A percentile compares a stretch with the other conserved stretches of the same genome.
Conservation (phyloP, 1,139 yeast genomes). For the Keqinozyma sinolaborantium region DNA sequence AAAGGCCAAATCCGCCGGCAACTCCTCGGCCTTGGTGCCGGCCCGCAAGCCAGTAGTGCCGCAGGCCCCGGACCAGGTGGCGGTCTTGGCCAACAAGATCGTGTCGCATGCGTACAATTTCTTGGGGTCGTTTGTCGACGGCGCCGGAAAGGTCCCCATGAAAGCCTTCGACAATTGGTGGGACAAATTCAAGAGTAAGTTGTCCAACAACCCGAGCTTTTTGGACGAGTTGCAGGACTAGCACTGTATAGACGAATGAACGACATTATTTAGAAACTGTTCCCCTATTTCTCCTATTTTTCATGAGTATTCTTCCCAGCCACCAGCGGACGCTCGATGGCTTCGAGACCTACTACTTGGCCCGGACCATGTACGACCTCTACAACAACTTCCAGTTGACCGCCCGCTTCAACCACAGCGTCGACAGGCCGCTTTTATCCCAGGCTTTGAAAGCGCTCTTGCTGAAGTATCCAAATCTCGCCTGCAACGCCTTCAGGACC, state of each 20-base stretch:
- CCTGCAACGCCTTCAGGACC: neutral
- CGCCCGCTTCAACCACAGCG: constrained; percentile 17
- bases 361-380: constrained; percentile 18
- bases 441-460: constrained; percentile 20
- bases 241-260: constrained; percentile 1
- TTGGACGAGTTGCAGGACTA: constrained; percentile 41
- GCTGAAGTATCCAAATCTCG: constrained; percentile 13
- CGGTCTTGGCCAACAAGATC: constrained; percentile 75
- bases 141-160: constrained; percentile 77
- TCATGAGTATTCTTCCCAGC: neutral
- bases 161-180: constrained; percentile 94
- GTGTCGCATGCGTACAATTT: constrained; percentile 91
- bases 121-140: constrained; percentile 78
- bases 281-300: neutral
- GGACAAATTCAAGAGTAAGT: constrained; percentile 76
- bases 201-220: constrained; percentile 79
- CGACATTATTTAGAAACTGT: neutral
- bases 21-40: constrained; percentile 18
- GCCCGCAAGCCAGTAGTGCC: constrained; percentile 9
- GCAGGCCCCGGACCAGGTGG: constrained; percentile 26
- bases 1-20: constrained; percentile 20
- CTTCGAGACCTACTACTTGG: constrained; percentile 24
- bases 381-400: constrained; percentile 29
- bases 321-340: constrained; percentile 2
- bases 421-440: constrained; percentile 18